phyloP scores from a whole-genome alignment of 2,329 filamentous ascomycete genomes.

The Pseudopyrenochaeta lycopersici region DNA sequence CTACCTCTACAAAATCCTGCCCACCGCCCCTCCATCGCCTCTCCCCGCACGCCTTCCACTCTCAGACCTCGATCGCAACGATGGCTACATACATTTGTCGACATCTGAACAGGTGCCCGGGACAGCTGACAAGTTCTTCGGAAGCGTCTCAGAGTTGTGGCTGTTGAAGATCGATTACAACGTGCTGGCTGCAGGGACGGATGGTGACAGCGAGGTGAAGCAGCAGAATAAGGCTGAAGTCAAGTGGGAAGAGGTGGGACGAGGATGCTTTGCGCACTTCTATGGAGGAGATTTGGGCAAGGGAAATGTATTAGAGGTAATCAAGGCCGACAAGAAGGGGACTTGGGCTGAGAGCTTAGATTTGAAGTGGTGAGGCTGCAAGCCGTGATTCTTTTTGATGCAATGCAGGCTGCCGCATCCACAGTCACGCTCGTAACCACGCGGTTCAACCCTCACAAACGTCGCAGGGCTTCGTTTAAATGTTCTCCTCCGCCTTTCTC shows the following conservation, averaged over 20 bases:
- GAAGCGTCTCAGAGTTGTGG: slow-evolving; percentile 53
- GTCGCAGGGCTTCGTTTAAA: too few relatives aligned
- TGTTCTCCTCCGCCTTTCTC: too few relatives aligned
- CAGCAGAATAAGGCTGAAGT: slow-evolving; percentile 42
- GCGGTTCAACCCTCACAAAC: too few relatives aligned
- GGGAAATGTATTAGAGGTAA: slow-evolving; percentile 59
- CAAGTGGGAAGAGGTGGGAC: slow-evolving; percentile 63
- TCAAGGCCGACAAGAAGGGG: slow-evolving; percentile 59
- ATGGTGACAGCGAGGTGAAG: slow-evolving; percentile 36
- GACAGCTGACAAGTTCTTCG: slow-evolving; percentile 48
- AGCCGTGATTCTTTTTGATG: not conserved
- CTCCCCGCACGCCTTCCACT: slow-evolving; percentile 65
- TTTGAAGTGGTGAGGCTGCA: slow-evolving; percentile 42
- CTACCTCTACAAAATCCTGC: slow-evolving; percentile 68
- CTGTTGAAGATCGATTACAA: slow-evolving; percentile 64
- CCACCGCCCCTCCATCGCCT: slow-evolving; percentile 61
- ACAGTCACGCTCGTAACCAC: too few relatives aligned
- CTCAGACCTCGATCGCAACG: slow-evolving; percentile 67
- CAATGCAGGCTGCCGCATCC: not conserved
- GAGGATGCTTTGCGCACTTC: slow-evolving; percentile 65
- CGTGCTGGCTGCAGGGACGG: slow-evolving; percentile 46
- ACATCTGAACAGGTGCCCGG: slow-evolving; percentile 59
- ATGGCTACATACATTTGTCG: slow-evolving; percentile 71
- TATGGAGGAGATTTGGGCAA: slow-evolving; percentile 65
- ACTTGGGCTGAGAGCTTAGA: slow-evolving; percentile 57